phyloP scores from a whole-genome alignment of 1,139 yeast species.

The Sugiyamaella grinbergsii region DNA sequence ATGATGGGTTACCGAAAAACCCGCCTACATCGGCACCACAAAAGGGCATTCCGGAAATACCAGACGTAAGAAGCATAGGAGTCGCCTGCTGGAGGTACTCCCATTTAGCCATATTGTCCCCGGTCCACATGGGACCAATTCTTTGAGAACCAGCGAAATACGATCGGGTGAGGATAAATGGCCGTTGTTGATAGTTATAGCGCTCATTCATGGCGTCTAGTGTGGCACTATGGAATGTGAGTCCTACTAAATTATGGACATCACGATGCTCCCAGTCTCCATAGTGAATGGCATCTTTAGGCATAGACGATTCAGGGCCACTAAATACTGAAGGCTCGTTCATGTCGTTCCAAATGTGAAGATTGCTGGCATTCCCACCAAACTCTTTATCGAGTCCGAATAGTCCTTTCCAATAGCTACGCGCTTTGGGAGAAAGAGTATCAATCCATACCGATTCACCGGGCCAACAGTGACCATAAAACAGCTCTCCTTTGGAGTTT shows the following conservation, averaged over 20 bases:
- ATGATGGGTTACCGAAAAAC: constrained; percentile 84
- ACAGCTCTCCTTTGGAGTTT: constrained; percentile 54
- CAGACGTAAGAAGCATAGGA: constrained; percentile 84
- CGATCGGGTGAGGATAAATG: constrained; percentile 86
- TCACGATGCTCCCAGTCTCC: constrained; percentile 91
- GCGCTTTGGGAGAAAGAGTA: constrained; percentile 66
- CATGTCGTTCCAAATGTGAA: constrained; percentile 97
- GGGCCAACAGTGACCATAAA: constrained; percentile 96
- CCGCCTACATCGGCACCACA: constrained; percentile 98
- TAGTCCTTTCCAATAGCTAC: constrained; percentile 58
- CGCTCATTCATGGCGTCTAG: constrained; percentile 62
- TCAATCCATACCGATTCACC: constrained; percentile 96
- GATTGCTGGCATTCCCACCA: constrained; percentile 58
- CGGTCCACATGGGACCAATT: constrained; percentile 95
- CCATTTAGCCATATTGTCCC: constrained; percentile 95
- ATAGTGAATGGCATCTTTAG: constrained; percentile 74
- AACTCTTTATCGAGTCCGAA: constrained; percentile 45
- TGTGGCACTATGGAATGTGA: constrained; percentile 79
- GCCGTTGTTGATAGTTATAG: constrained; percentile 59
- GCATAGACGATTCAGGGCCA: constrained; percentile 92
- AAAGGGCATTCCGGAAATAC: constrained; percentile 86
- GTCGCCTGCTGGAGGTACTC: constrained; percentile 75
- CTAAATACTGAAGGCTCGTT: constrained; percentile 93
- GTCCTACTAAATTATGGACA: constrained; percentile 81
- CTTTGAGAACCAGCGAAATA: constrained; percentile 91